A percentile compares a stretch with the other conserved stretches of the same genome.
phyloP scores from a whole-genome alignment of 2,329 filamentous ascomycete genomes.

The Monosporascus sp. region DNA sequence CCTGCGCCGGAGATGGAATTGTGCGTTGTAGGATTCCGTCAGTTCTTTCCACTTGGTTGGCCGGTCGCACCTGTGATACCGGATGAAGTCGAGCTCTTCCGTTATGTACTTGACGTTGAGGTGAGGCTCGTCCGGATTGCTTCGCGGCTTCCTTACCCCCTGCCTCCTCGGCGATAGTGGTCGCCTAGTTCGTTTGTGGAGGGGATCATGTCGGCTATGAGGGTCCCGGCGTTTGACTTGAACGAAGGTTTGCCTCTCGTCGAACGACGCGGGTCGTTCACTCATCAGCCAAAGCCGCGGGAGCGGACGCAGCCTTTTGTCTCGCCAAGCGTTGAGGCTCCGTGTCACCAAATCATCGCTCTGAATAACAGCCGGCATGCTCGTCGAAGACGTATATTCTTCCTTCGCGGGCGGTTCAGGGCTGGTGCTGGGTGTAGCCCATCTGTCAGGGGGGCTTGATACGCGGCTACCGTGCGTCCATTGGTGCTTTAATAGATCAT shows the following conservation, averaged over 20 bases:
- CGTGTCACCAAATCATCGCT: constrained; percentile 16
- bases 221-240: not conserved
- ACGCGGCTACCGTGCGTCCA: not conserved
- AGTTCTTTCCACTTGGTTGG: constrained; percentile 17
- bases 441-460: not conserved
- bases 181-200: not conserved
- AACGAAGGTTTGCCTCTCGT: not conserved
- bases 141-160: constrained; percentile 3
- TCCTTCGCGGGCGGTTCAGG: constrained; percentile 10
- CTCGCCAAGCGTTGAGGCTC: constrained; percentile 18
- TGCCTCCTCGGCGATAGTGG: constrained; percentile 2
- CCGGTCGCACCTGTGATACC: constrained; percentile 23
- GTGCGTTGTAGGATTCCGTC: constrained; percentile 9
- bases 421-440: constrained; percentile 12
- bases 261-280: not conserved
- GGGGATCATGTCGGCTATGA: not conserved
- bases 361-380: not conserved
- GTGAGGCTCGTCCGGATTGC: constrained; percentile 12
- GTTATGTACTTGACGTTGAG: constrained; percentile 26
- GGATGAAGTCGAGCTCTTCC: constrained; percentile 25
- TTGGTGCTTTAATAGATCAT: constrained; percentile 3
- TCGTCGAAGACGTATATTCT: constrained; percentile 5
- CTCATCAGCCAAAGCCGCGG: constrained; percentile 6
- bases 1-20: constrained; percentile 17
- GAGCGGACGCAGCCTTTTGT: constrained; percentile 7